phyloP scores from a whole-genome alignment of 108 stramenopile genomes.

The Fistulifera pelliculosa region DNA sequence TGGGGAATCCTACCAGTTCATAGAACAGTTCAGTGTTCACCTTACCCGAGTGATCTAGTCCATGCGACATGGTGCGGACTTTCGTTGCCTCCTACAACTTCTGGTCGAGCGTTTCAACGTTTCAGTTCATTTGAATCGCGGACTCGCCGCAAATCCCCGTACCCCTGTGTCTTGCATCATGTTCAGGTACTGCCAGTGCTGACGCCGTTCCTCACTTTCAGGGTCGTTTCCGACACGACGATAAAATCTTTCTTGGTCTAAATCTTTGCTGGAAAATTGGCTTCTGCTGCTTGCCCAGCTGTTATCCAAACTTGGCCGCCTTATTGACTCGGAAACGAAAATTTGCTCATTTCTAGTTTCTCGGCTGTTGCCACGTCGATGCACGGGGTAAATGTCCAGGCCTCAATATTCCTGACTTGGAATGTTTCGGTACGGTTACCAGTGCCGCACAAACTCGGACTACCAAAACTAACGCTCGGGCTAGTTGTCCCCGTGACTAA shows the following conservation, averaged over 20 bases:
- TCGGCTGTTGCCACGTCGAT: constrained; percentile 41
- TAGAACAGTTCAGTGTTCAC: too few relatives aligned
- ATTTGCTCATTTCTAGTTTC: constrained; percentile 60
- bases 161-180: constrained; percentile 27
- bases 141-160: constrained; percentile 3
- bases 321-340: constrained; percentile 35
- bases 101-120: constrained; percentile 15
- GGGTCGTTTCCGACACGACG: constrained; percentile 28
- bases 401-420: constrained; percentile 61
- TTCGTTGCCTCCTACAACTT: too few relatives aligned
- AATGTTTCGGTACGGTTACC: constrained; percentile 37
- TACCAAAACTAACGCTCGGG: constrained; percentile 53
- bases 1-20: too few relatives aligned
- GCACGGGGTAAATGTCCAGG: constrained; percentile 78
- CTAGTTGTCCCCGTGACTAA: constrained; percentile 59
- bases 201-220: constrained; percentile 19
- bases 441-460: constrained; percentile 40
- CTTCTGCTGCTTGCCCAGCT: background rate
- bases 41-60: too few relatives aligned
- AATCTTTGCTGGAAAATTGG: constrained; percentile 18
- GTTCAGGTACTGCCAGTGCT: constrained; percentile 29
- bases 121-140: constrained; percentile 6
- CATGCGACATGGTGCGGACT: too few relatives aligned
- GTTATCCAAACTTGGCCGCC: background rate
- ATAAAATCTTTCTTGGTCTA: constrained; percentile 29